phyloP scores from a whole-genome alignment of 2,329 filamentous ascomycete species.

The Fusarium xyrophilum region DNA sequence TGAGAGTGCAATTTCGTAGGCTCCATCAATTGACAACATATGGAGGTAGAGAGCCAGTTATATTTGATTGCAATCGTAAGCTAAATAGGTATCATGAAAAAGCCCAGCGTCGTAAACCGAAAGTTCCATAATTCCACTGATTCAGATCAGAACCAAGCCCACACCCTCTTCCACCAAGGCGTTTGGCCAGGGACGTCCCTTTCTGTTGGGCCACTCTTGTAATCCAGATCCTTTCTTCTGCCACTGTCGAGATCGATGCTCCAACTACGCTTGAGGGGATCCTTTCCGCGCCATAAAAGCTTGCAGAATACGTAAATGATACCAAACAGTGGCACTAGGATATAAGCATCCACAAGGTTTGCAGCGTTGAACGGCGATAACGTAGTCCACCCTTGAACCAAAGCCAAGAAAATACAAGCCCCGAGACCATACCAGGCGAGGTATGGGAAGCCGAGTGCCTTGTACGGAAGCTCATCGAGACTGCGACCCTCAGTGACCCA shows the following conservation, averaged over 20 bases:
- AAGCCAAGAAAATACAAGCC: constrained; percentile 64
- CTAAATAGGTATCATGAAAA: neutral
- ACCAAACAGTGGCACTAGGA: constrained; percentile 65
- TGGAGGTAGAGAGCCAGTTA: neutral
- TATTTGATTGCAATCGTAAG: neutral
- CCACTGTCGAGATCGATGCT: constrained; percentile 66
- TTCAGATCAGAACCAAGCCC: constrained; percentile 49
- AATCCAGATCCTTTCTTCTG: constrained; percentile 61
- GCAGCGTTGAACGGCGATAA: constrained; percentile 64
- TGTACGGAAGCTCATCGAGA: constrained; percentile 62
- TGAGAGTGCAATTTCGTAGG: neutral
- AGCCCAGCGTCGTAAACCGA: neutral
- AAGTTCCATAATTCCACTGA: neutral
- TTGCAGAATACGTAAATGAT: constrained; percentile 65
- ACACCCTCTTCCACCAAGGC: constrained; percentile 54
- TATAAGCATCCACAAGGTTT: constrained; percentile 69
- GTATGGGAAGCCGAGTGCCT: constrained; percentile 62
- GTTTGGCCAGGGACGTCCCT: constrained; percentile 40
- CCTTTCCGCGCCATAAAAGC: constrained; percentile 57
- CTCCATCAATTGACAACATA: neutral
- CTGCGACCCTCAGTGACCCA: constrained; percentile 65
- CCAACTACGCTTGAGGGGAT: constrained; percentile 55
- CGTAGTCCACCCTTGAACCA: constrained; percentile 68
- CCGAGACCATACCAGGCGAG: constrained; percentile 65
- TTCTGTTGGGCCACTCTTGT: constrained; percentile 46